Evolutionary conservation across 208 protist genomes (phyloP), one percentile per base, ranked within the genome.

Genomic region (Leishmania martiniquensis): DNA sequence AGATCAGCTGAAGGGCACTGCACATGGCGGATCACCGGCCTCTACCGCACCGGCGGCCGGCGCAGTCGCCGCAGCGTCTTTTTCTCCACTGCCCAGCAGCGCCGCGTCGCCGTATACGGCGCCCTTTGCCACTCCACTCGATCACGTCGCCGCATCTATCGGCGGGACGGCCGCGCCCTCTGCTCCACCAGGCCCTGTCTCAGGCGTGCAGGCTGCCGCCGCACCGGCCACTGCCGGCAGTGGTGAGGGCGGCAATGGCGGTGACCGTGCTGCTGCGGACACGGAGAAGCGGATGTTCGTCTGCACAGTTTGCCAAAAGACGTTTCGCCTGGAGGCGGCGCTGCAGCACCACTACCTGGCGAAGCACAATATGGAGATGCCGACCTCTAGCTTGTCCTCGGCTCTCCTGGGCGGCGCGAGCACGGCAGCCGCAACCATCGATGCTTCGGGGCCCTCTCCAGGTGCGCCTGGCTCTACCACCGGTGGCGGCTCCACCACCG

Each of bases 351-450:
- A 97, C 85, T 96, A 96, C 65, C 89, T 93, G 77, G 91, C 92
- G 4, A 97, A 97, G 82, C 94, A 97, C 77, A 95, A 94, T 83
- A 95, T 95, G 87, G 89, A 93, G 15, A 92, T 94, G 87, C 89
- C 93, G 1, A 63, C 69, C 34, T 51, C 75, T 54, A 29, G n/a
- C 37, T 54, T 65, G 20, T 15, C 63, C n/a, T 22, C 6, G 39
- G 17, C 63, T 68, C 2, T 39, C 32, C 63, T 20, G 20, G 42
- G 39, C 32, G 70, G 72, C n/a, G 25, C 15, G 67, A 75, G 42
- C 22, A 17, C 71, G 45, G n/a, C 71, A 49, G 0, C 65, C 29
- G 44, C 32, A 29, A 17, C 60, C 6, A 68, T 17, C 7, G 25
- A 45, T 12, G 67, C 47, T 22, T n/a, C 74, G n/a, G 54, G 37